Conservation (phyloP, 768 basidiomycete species). For the Clathrus columnatus region DNA sequence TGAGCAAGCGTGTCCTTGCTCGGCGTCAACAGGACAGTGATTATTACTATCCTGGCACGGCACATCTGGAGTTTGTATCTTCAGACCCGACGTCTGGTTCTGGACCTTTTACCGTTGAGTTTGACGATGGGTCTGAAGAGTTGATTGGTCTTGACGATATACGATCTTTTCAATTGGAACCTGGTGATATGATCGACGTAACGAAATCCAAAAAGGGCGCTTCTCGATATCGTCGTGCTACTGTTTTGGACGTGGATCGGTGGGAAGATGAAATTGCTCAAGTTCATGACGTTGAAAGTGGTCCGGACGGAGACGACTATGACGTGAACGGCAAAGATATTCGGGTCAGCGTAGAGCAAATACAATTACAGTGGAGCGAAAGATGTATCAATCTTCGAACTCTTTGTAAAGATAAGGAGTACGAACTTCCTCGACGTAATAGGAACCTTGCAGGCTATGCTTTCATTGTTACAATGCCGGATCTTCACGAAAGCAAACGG, state of each 20-base stretch:
- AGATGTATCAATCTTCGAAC: constrained; percentile 23
- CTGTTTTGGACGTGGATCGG: constrained; percentile 25
- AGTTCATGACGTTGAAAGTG: constrained; percentile 19
- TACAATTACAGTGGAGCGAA: constrained; percentile 44
- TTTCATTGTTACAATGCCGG: constrained; percentile 47
- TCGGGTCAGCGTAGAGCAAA: constrained; percentile 42
- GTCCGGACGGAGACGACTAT: constrained; percentile 5
- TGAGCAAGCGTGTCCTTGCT: constrained; percentile 3
- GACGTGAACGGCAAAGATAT: constrained; percentile 32
- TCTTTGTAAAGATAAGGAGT: constrained; percentile 6
- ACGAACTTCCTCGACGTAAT: background rate
- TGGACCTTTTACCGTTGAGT: constrained; percentile 41
- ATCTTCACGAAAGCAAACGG: constrained; percentile 26
- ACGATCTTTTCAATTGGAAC: constrained; percentile 39
- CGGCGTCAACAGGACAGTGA: background rate
- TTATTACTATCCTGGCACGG: constrained; percentile 52
- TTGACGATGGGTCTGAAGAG: constrained; percentile 53
- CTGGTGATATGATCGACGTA: constrained; percentile 50
- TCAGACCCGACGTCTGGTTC: constrained; percentile 14
- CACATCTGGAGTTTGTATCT: constrained; percentile 28
- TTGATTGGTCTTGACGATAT: constrained; percentile 43
- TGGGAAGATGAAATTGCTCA: constrained; percentile 26
- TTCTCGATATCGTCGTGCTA: constrained; percentile 20
- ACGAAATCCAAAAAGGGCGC: constrained; percentile 23
- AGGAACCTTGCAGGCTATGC: constrained; percentile 24